Conservation (phyloP, 164 flowering plant genomes). For the Berberis thunbergii region DNA sequence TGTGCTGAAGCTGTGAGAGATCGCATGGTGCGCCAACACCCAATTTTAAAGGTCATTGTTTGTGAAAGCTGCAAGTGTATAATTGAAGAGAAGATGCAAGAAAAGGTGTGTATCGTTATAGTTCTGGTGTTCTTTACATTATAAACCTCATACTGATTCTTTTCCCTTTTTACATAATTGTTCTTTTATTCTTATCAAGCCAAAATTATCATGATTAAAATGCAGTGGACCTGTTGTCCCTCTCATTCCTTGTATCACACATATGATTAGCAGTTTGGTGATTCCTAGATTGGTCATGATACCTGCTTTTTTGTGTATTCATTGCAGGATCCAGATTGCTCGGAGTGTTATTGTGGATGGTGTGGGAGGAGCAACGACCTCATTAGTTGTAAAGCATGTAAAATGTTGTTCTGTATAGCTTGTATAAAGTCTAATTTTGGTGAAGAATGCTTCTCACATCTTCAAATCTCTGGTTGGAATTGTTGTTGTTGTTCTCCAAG, state of each 20-base stretch:
- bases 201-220: too few relatives aligned
- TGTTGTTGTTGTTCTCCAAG: slow-evolving; percentile 76
- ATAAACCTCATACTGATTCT: too few relatives aligned
- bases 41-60: slow-evolving; percentile 59
- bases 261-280: neutral
- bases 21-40: slow-evolving; percentile 50
- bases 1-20: slow-evolving; percentile 36
- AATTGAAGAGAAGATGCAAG: slow-evolving; percentile 37
- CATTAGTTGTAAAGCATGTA: slow-evolving; percentile 59
- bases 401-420: slow-evolving; percentile 42
- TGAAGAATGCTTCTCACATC: slow-evolving; percentile 33
- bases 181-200: too few relatives aligned
- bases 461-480: slow-evolving; percentile 46
- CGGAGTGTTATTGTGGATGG: slow-evolving; percentile 78
- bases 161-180: too few relatives aligned
- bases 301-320: neutral
- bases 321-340: slow-evolving; percentile 62
- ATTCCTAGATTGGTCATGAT: too few relatives aligned
- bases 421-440: slow-evolving; percentile 73
- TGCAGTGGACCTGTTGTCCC: neutral
- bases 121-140: neutral
- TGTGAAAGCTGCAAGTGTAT: slow-evolving; percentile 57
- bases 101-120: slow-evolving; percentile 32
- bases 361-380: slow-evolving; percentile 61
- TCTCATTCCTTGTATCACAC: neutral